phyloP scores from a whole-genome alignment of 352 stramenopile species.

The Phytophthora crassamura region DNA sequence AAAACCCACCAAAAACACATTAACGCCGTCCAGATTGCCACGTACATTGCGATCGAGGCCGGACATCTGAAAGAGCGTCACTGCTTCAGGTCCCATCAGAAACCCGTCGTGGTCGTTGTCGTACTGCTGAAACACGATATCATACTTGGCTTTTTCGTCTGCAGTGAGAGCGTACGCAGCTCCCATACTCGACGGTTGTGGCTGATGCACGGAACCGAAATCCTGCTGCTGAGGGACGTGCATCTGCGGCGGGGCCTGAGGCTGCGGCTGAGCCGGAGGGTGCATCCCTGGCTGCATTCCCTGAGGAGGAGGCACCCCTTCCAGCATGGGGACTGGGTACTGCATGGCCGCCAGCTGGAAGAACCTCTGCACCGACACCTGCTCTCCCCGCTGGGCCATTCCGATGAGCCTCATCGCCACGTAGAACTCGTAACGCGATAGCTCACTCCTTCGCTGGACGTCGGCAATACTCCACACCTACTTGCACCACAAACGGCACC shows the following conservation, averaged over 20 bases:
- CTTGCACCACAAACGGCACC: neutral
- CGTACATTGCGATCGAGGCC: slow-evolving; percentile 89
- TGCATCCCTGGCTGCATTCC: slow-evolving; percentile 19
- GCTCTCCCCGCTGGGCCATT: slow-evolving; percentile 82
- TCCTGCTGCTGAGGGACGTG: slow-evolving; percentile 17
- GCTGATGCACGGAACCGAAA: slow-evolving; percentile 23
- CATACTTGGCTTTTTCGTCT: slow-evolving; percentile 91
- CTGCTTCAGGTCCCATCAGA: slow-evolving; percentile 89
- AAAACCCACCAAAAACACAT: slow-evolving; percentile 1
- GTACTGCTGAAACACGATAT: slow-evolving; percentile 93
- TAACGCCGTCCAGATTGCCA: neutral
- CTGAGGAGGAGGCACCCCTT: slow-evolving; percentile 62
- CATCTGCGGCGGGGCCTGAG: slow-evolving; percentile 5
- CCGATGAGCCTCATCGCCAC: slow-evolving; percentile 87
- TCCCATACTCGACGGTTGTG: slow-evolving; percentile 1
- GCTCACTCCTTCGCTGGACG: slow-evolving; percentile 67
- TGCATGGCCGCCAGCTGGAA: slow-evolving; percentile 61
- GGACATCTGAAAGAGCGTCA: slow-evolving; percentile 94
- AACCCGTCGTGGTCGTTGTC: slow-evolving; percentile 92
- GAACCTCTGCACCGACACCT: slow-evolving; percentile 72
- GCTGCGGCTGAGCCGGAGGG: slow-evolving; percentile 1
- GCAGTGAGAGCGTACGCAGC: slow-evolving; percentile 85
- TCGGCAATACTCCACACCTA: slow-evolving; percentile 87
- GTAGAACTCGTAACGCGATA: slow-evolving; percentile 87
- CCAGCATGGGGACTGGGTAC: slow-evolving; percentile 68